Conservation (phyloP, 1,284 basidiomycete species). For the Apiotrichum montevideense region DNA sequence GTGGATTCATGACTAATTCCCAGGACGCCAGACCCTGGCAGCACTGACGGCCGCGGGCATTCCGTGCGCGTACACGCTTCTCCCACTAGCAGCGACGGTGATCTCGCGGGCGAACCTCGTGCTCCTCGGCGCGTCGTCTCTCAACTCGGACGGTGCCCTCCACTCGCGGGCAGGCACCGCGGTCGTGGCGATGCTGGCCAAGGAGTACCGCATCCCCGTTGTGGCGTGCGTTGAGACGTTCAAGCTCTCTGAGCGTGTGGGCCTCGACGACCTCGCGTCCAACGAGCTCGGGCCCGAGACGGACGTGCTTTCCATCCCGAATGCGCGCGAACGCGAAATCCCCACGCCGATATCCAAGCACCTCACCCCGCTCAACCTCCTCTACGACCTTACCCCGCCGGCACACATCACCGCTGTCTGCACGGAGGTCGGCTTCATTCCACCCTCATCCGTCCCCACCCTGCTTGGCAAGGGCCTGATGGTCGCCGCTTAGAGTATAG, state of each 20-base stretch:
- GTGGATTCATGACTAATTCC: background rate
- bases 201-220: constrained; percentile 81
- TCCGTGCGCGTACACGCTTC: constrained; percentile 82
- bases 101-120: constrained; percentile 74
- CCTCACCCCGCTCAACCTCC: constrained; percentile 68
- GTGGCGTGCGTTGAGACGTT: constrained; percentile 98
- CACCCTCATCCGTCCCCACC: constrained; percentile 57
- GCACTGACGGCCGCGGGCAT: constrained; percentile 68
- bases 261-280: constrained; percentile 89
- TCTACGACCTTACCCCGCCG: constrained; percentile 89
- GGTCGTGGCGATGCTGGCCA: constrained; percentile 92
- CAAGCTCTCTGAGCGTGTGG: constrained; percentile 91
- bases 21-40: constrained; percentile 72
- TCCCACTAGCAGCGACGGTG: constrained; percentile 79
- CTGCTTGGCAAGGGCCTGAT: constrained; percentile 42
- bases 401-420: constrained; percentile 89
- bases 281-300: constrained; percentile 76
- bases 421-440: constrained; percentile 80
- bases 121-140: constrained; percentile 85
- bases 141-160: constrained; percentile 90
- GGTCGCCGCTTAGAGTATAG: background rate
- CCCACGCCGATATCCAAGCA: constrained; percentile 18
- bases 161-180: constrained; percentile 94
- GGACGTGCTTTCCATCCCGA: constrained; percentile 23
- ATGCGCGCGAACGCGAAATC: constrained; percentile 13